Evolutionary conservation across 2,329 filamentous ascomycete genomes (phyloP).

Genomic region (Ramularia collo-cygni): DNA sequence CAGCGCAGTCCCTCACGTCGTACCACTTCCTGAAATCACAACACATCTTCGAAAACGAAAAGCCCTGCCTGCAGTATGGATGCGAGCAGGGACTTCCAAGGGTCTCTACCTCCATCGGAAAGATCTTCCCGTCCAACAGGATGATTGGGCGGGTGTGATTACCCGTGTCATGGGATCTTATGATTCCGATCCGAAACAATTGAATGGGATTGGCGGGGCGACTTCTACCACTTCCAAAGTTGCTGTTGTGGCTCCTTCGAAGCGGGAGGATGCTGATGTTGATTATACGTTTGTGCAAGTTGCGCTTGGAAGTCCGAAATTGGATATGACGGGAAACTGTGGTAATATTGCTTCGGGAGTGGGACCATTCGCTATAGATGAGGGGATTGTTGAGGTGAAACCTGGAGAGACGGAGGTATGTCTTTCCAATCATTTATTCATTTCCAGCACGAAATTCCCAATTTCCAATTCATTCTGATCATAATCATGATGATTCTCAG

Average conservation of each 20-base stretch:
- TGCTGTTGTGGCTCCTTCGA: slow-evolving; percentile 16
- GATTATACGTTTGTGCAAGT: slow-evolving; percentile 23
- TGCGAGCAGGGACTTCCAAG: slow-evolving; percentile 36
- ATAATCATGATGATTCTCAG: slow-evolving; percentile 6
- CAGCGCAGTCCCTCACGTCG: neutral
- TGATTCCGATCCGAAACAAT: slow-evolving; percentile 19
- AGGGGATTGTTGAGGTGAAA: slow-evolving; percentile 13
- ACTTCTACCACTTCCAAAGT: slow-evolving; percentile 23
- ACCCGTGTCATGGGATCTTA: slow-evolving; percentile 30
- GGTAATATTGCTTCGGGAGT: slow-evolving; percentile 22
- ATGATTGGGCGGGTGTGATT: slow-evolving; percentile 27
- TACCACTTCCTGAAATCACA: too few relatives aligned
- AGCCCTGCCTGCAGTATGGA: slow-evolving; percentile 31
- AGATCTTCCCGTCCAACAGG: slow-evolving; percentile 24
- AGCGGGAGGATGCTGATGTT: slow-evolving; percentile 15
- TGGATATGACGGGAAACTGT: slow-evolving; percentile 22
- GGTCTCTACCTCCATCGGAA: slow-evolving; percentile 35
- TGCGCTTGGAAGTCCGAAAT: slow-evolving; percentile 13
- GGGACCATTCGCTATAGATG: slow-evolving; percentile 21
- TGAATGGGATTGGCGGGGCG: slow-evolving; percentile 22
- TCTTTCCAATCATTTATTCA: neutral
- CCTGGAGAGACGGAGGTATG: slow-evolving; percentile 12
- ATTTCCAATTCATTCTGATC: too few relatives aligned
- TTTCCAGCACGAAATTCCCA: neutral
- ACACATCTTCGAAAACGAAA: slow-evolving; percentile 6